Evolutionary conservation across 2,329 filamentous ascomycete species (phyloP), one percentile per base, ranked within the genome.

Genomic region (Ustulina deusta): DNA sequence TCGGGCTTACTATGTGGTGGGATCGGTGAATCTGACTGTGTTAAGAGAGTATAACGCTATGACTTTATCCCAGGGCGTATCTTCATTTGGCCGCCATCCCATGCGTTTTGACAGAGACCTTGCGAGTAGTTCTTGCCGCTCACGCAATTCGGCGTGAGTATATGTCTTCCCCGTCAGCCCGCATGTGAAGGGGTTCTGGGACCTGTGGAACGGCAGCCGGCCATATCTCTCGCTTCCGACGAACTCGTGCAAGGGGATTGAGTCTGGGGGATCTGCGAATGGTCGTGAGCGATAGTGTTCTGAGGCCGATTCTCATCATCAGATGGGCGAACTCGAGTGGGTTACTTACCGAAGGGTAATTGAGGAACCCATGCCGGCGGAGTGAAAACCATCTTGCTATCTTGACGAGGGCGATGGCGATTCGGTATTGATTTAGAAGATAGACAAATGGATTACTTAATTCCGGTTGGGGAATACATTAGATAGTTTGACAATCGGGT

Each of bases 61-160:
- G 22, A 93, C 89, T 79, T 94, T 94, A 72, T 94, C 91, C 88
- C 90, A 94, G 74, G 93, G 90, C 0, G 87, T 86, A 6, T 90
- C 91, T 59, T 87, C 77, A 72, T 93, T 91, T 1, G 90, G 87
- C n/a, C 84, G 76, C 87, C 91, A 93, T 61, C 87, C 89, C 65
- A 94, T 81, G 72, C 92, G 89, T 72, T 90, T 87, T 22, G 87
- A 84, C 22, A 94, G 79, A 22, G 84, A 87, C 54, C 89, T 85
- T 22, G 91, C 85, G 15, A 93, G 83, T 60, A 83, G 83, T 57
- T 93, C 89, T 6, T 91, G 86, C n/a, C 90, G 85, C 64, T 90
- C 85, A 51, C 84, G 86, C 65, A 92, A 85, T 71, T 93, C 87
- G 32, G 83, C 74, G 4, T 84, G 81, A 2, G 87, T 87, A 77